phyloP scores from a whole-genome alignment of 148 eudicot species.

The Drosera capensis region DNA sequence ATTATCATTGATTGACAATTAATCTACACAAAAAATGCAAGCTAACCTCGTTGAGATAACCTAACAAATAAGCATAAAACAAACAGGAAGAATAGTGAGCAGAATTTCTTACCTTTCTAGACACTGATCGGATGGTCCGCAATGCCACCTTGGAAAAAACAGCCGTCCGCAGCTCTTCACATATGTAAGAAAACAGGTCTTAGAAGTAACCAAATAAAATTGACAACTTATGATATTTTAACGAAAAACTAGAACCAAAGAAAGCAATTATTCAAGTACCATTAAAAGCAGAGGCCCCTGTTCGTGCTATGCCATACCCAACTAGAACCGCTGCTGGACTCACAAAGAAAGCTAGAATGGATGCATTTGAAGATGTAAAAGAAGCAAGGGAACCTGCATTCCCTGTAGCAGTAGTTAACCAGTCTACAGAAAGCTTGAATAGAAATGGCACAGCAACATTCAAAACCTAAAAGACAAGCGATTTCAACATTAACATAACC shows the following conservation, averaged over 20 bases:
- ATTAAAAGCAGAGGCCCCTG: conserved; percentile 81
- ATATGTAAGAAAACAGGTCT: conserved; percentile 4
- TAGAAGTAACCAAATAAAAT: not conserved
- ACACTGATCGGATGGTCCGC: conserved; percentile 77
- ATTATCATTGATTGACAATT: too few species aligned
- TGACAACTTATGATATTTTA: not conserved
- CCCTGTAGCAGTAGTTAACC: conserved; percentile 78
- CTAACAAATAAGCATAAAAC: not conserved
- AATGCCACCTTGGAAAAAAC: conserved; percentile 89
- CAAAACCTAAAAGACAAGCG: conserved; percentile 45
- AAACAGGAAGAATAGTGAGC: not conserved
- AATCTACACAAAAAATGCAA: conserved; percentile 1
- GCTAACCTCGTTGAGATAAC: not conserved
- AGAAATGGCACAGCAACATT: conserved; percentile 95
- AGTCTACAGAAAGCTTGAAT: conserved; percentile 90
- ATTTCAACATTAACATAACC: not conserved
- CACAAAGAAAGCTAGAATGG: conserved; percentile 58
- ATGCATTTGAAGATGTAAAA: conserved; percentile 64
- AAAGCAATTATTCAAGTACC: conserved; percentile 24
- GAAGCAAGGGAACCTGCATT: conserved; percentile 64
- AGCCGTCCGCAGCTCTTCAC: conserved; percentile 85
- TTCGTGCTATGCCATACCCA: conserved; percentile 87
- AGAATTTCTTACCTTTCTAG: conserved; percentile 50
- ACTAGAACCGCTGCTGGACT: conserved; percentile 84
- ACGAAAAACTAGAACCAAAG: conserved; percentile 2